These are phyloP conservation scores for Penicillium argentinense DNA, from an alignment of 495 filamentous ascomycete species.

Conservation along the genomic window DNA sequence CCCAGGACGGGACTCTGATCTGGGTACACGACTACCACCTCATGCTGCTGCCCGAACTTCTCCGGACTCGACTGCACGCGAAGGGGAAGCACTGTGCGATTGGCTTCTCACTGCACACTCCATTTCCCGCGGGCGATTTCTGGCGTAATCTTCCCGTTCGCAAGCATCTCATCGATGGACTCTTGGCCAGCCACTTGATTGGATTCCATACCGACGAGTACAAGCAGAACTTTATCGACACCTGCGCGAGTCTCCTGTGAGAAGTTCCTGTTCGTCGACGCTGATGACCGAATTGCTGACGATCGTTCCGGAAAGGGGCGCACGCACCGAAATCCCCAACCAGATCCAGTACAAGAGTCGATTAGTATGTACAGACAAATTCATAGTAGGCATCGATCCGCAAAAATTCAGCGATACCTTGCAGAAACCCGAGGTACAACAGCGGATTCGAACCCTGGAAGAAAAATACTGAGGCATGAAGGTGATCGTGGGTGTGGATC, in stretches of 20 bases:
- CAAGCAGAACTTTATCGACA: slow-evolving; percentile 82
- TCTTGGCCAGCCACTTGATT: slow-evolving; percentile 82
- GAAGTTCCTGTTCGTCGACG: too few species aligned
- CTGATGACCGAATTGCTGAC: too few species aligned
- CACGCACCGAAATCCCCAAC: slow-evolving; percentile 47
- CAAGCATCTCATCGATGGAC: slow-evolving; percentile 74
- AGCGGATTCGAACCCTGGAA: slow-evolving; percentile 72
- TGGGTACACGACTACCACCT: slow-evolving; percentile 98
- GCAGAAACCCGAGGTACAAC: slow-evolving; percentile 68
- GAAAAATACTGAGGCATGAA: slow-evolving; percentile 84
- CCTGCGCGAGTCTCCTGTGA: slow-evolving; percentile 78
- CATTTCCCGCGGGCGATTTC: slow-evolving; percentile 90
- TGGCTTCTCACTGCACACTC: slow-evolving; percentile 93
- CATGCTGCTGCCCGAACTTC: slow-evolving; percentile 84
- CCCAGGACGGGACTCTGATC: slow-evolving; percentile 76
- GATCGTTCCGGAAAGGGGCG: slow-evolving; percentile 10
- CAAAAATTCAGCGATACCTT: slow-evolving; percentile 83
- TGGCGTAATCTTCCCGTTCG: slow-evolving; percentile 87
- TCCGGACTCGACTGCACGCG: slow-evolving; percentile 72
- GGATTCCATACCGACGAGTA: slow-evolving; percentile 98
- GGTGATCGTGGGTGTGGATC: slow-evolving; percentile 89
- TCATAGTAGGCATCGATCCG: slow-evolving; percentile 91
- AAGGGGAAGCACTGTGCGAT: slow-evolving; percentile 77
- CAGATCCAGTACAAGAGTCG: slow-evolving; percentile 76
- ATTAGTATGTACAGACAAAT: slow-evolving; percentile 73